Percentiles rank a stretch among this genome's conserved stretches.
Evolutionary conservation across 108 stramenopile genomes (phyloP).

Genomic region (Schizochytrium sp.): DNA sequence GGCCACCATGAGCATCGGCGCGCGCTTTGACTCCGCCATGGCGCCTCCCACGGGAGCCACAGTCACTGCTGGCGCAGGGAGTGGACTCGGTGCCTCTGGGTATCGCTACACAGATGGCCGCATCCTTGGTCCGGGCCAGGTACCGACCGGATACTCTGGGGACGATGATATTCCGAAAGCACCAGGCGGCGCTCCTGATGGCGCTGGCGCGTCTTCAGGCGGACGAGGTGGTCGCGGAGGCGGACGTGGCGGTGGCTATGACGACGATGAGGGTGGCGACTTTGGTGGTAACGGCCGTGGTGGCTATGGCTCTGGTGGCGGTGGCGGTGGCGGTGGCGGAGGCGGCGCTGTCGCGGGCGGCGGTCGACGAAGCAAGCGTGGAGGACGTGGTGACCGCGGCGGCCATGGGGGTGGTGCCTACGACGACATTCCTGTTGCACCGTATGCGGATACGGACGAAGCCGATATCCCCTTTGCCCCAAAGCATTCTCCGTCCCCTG

Average conservation of each 20-base stretch:
- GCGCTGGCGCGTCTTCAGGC: background rate
- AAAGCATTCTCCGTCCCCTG: background rate
- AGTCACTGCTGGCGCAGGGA: background rate
- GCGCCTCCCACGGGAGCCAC: background rate
- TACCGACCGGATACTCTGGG: background rate
- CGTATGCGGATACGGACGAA: background rate
- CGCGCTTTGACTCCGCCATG: slow-evolving; percentile 12
- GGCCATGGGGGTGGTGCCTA: background rate
- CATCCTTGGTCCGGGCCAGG: background rate
- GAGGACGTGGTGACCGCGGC: background rate
- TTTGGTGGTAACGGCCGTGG: background rate
- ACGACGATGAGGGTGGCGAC: background rate
- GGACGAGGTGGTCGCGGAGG: background rate
- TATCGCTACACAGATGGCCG: slow-evolving; percentile 7
- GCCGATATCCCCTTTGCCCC: background rate
- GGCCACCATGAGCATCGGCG: background rate
- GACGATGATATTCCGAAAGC: background rate
- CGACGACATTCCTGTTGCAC: background rate
- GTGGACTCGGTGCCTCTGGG: background rate
- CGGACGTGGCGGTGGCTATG: background rate
- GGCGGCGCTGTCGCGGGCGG: too few relatives aligned
- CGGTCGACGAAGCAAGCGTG: too few relatives aligned
- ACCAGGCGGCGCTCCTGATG: background rate
- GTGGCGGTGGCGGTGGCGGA: background rate
- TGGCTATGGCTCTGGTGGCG: background rate